Evolutionary conservation across 441 rosid species (phyloP), one percentile per base, ranked within the genome.

Genomic region (Raphanus hybrid): DNA sequence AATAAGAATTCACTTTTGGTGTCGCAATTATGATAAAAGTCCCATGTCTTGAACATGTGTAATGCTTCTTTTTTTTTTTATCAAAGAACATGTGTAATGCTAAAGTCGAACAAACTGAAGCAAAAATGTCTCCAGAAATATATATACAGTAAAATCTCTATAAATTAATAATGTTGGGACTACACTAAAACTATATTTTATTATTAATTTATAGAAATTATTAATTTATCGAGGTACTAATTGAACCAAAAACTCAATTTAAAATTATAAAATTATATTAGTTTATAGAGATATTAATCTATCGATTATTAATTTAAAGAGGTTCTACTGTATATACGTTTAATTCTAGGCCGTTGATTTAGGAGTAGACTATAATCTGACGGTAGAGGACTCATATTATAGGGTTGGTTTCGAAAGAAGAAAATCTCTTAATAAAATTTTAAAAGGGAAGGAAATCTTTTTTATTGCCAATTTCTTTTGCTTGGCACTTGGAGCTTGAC

Each of bases 41-140:
- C 6, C 77, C 81, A 78, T 72, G 52, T 37, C 74, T 60, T 72
- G 64, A 73, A 73, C 77, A 73, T 78, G 77, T 67, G 77, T 37
- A 8, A 37, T 8, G 41, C 41, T 37, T 20, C 23, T 20, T 20
- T 20, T 20, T 20, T 20, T 20, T 20, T 20, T 20, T 20, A 20
- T 20, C 23, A 20, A 20, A 20, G 64, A 72, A 72, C 77, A 73
- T 78, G 77, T 67, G 77, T 37, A 8, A 37, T 2, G 43, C 43
- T 37, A 8, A 37, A 37, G 43, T 9, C 43, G 43, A 37, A 37
- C 43, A 37, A 8, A 37, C 43, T 37, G 10, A 29, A 29, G 34
- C 34, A 29, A 3, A 29, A 3, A 3, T 18, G 39, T 34, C 39
- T 6, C 39, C 6, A 34, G 39, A 34, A 45, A 34, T 34, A 34